Conservation (phyloP, 306 rosid genomes). For the Cercis canadensis region DNA sequence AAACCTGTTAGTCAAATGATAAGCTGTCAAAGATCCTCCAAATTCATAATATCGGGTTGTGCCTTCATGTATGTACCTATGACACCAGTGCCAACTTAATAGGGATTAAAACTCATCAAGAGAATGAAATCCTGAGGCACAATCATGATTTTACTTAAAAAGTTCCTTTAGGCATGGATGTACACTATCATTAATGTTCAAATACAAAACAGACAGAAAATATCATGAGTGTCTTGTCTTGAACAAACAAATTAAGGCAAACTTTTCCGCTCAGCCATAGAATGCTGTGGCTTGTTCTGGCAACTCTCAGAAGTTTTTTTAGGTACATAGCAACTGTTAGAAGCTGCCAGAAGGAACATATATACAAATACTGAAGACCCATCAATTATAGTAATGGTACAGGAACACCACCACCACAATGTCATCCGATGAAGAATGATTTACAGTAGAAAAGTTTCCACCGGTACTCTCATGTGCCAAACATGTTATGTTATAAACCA, state of each 20-base stretch:
- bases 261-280: no score
- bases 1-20: no score
- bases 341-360: slow-evolving; percentile 39
- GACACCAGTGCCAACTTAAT: no score
- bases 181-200: slow-evolving; percentile 23
- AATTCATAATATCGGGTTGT: no score
- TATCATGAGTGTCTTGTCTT: slow-evolving; percentile 15
- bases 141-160: not conserved
- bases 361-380: slow-evolving; percentile 41
- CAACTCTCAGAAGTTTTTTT: slow-evolving; percentile 25
- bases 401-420: slow-evolving; percentile 32
- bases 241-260: slow-evolving; percentile 9
- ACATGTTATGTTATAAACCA: slow-evolving; percentile 29
- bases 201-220: slow-evolving; percentile 25
- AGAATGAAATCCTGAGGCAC: no score
- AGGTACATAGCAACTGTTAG: slow-evolving; percentile 26
- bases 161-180: not conserved
- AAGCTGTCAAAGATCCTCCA: no score
- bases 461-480: slow-evolving; percentile 18
- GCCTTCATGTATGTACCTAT: no score
- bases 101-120: no score
- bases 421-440: slow-evolving; percentile 27
- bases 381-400: slow-evolving; percentile 16
- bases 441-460: slow-evolving; percentile 19
- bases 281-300: slow-evolving; percentile 27